Evolutionary conservation across 495 filamentous ascomycete genomes (phyloP), one percentile per base, ranked within the genome.

Genomic region (Aspergillus taichungensis): DNA sequence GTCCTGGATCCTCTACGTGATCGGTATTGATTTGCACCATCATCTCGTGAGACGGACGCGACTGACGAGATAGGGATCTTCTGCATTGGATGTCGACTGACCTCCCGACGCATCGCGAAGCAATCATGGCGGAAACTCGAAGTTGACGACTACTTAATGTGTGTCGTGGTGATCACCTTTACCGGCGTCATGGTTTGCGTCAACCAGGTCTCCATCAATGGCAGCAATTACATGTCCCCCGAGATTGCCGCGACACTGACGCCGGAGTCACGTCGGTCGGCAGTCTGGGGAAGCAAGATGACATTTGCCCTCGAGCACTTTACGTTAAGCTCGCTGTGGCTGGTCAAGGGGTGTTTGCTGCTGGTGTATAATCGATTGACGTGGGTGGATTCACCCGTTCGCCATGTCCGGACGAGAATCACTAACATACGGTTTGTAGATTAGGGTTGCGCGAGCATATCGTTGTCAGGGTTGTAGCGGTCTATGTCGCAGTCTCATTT

Each of bases 401-500:
- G 18, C 18, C 18, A 24, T 24, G 18, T 24, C 4, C 2, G 18
- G 18, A 24, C 18, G 4, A 4, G 4, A 24, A 24, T 24, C 18
- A 4, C 18, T 40, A 13, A 40, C 8, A 40, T 28, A 5, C 24
- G 14, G 2, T 30, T 18, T 12, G 27, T 28, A 64, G 62, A 24
- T 50, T 56, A 12, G 55, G 63, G 6, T 44, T 64, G n/a, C 62
- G 55, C 30, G 67, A 76, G 53, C 73, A 74, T 45, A 30, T 71
- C 29, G 51, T 61, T 1, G 66, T 79, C 40, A 74, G 72, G 45
- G 40, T 68, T 6, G 60, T 78, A 9, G 68, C 53, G 28, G 67
- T 44, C 2, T 79, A 77, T 42, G 61, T 74, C 13, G 62, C 57
- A 3, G 30, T 73, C 8, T 64, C 59, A 8, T 77, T 73, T 45